Evolutionary conservation across 2,329 filamentous ascomycete genomes (phyloP).

Genomic region (Fusarium sp.): DNA sequence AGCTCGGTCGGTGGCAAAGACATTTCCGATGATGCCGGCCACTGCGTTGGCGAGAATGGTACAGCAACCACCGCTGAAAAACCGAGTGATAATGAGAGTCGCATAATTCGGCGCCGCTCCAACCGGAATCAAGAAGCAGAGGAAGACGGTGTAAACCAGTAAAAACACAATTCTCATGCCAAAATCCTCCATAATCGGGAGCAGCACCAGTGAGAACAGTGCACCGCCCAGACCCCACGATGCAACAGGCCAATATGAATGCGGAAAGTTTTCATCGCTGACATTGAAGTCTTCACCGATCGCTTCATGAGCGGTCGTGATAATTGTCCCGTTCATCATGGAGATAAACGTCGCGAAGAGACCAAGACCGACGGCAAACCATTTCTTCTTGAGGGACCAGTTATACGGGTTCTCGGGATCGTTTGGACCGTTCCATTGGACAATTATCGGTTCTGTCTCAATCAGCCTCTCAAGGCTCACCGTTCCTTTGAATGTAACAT

Average conservation of each 20-base stretch:
- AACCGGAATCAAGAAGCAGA: conserved; percentile 23
- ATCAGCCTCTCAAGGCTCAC: background rate
- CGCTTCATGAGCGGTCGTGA: conserved; percentile 24
- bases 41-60: conserved; percentile 15
- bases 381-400: conserved; percentile 30
- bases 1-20: conserved; percentile 17
- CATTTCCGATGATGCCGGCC: conserved; percentile 10
- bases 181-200: conserved; percentile 34
- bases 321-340: conserved; percentile 37
- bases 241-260: conserved; percentile 33
- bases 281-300: conserved; percentile 20
- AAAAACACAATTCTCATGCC: conserved; percentile 30
- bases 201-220: conserved; percentile 11
- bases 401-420: conserved; percentile 29
- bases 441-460: conserved; percentile 1
- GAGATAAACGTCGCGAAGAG: conserved; percentile 29
- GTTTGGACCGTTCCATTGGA: conserved; percentile 17
- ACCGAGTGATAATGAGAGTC: conserved; percentile 21
- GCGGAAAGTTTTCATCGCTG: conserved; percentile 20
- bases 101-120: conserved; percentile 22
- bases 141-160: conserved; percentile 6
- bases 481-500: rapidly evolving
- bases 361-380: conserved; percentile 18
- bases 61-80: conserved; percentile 30
- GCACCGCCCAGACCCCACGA: conserved; percentile 29